Percentiles rank a stretch among this genome's conserved stretches.
Evolutionary conservation across 345 rosid genomes (phyloP).

Genomic region (Hirschfeldia incana): DNA sequence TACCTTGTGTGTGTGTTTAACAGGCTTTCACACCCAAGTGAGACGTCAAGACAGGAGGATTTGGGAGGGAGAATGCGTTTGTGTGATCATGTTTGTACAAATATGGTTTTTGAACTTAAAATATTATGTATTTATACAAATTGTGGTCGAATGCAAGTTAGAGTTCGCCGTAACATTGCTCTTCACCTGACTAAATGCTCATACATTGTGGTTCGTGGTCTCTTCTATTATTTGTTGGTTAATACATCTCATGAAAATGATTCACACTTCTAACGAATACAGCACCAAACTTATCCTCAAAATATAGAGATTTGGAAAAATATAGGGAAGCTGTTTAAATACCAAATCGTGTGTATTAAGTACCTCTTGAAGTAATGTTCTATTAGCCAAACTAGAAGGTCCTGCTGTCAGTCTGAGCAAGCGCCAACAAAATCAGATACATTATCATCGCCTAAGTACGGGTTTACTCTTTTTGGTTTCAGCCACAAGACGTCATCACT

Average conservation of each 20-base stretch:
- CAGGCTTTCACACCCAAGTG: slow-evolving; percentile 93
- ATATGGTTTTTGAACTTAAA: slow-evolving; percentile 36
- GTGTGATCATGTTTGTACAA: slow-evolving; percentile 44
- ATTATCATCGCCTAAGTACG: slow-evolving; percentile 78
- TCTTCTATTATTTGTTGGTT: neutral
- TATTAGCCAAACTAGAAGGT: slow-evolving; percentile 88
- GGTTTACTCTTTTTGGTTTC: slow-evolving; percentile 85
- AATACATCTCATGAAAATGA: neutral
- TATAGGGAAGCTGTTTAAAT: neutral
- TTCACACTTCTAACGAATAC: neutral
- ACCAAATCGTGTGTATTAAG: neutral
- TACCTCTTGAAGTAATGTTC: neutral
- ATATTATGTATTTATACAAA: slow-evolving; percentile 28
- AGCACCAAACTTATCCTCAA: neutral
- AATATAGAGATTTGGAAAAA: neutral
- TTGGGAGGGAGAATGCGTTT: slow-evolving; percentile 20
- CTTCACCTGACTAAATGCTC: slow-evolving; percentile 25
- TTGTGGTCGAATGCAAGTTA: slow-evolving; percentile 39
- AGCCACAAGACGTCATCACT: slow-evolving; percentile 64
- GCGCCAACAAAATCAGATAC: slow-evolving; percentile 67
- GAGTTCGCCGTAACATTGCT: slow-evolving; percentile 13
- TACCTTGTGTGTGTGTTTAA: neutral
- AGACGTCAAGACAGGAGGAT: slow-evolving; percentile 3
- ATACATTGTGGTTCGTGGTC: neutral
- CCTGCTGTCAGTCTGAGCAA: slow-evolving; percentile 92